Base-by-base conservation (phyloP, 169 alveolate species). In the Theileria luwenshuni region DNA sequence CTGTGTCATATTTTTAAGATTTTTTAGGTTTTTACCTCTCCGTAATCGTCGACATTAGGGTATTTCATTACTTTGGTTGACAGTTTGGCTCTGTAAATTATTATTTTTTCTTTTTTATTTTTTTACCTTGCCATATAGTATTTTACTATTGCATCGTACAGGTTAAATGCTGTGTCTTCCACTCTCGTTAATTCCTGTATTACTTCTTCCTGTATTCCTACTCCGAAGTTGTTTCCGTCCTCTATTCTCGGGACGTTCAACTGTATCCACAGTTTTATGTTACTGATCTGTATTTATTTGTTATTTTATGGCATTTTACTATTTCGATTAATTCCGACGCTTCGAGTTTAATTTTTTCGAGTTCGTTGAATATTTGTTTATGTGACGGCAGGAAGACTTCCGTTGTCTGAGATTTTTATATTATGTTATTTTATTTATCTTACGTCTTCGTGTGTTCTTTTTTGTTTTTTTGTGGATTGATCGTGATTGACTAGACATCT, bases 191-290 rank as follows among this genome's bases (percentile, higher is more conserved):
- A 86, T 83, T 93, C 96, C 60, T 91, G 95, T n/a, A 93, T 93
- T 8, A 94, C 94, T 61, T 93, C 96, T 56, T 93, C 96, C 84
- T 93, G 96, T 32, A 93, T 87, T 15, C 96, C 96, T 17, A 93
- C 96, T 3, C 96, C 96, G 71, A 93, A 93, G 86, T 93, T 93
- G 84, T 93, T 93, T 28, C 96, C 96, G 67, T 93, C 96, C 83
- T 93, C 96, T 35, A 93, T 93, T 60, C 95, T 86, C 3, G 96
- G 96, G 21, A 93, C 94, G 72, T 93, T 93, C 56, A 93, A 74
- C 64, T 93, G 96, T 35, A 93, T 93, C 96, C 96, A 93, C 62
- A 93, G 79, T 74, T 91, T 92, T 5, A 93, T 91, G 59, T 90
- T 89, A 32, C 96, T 92, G 51, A 93, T 70, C 85, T 76, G 54